These are phyloP conservation scores for Hibiscus syriacus DNA, from an alignment of 345 rosid genomes.

Conservation along the genomic window DNA sequence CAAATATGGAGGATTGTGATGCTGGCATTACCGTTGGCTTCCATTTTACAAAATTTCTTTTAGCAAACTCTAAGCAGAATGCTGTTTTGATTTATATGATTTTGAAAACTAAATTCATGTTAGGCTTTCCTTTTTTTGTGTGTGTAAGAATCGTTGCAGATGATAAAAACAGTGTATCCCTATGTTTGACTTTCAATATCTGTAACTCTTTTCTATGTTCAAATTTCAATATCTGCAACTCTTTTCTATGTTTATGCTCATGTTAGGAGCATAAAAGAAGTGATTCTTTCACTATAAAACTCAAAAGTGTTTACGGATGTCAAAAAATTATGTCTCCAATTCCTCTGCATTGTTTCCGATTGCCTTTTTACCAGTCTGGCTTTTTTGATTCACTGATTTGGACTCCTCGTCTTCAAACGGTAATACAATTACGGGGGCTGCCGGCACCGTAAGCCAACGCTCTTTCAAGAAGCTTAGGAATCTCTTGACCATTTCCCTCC, in stretches of 20 bases:
- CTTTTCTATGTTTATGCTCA: too few species aligned
- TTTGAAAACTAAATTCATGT: neutral
- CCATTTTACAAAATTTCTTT: conserved; percentile 8
- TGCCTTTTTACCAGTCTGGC: conserved; percentile 26
- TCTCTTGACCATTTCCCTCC: conserved; percentile 65
- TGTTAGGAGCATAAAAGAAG: too few species aligned
- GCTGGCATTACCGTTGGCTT: conserved; percentile 16
- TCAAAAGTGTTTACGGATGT: neutral
- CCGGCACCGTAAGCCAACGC: conserved; percentile 85
- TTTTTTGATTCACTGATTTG: conserved; percentile 26
- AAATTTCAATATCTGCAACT: too few species aligned
- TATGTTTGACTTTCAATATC: too few species aligned
- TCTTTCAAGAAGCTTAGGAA: conserved; percentile 54
- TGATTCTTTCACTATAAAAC: neutral
- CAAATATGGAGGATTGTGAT: conserved; percentile 19
- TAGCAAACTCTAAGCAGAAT: conserved; percentile 10
- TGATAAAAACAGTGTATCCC: too few species aligned
- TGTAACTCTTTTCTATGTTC: too few species aligned
- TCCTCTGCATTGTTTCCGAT: conserved; percentile 24
- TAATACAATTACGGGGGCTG: conserved; percentile 73
- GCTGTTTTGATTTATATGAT: neutral
- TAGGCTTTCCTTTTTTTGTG: neutral
- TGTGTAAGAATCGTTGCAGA: too few species aligned
- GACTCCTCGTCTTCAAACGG: conserved; percentile 51
- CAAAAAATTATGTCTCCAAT: conserved; percentile 12